These are phyloP conservation scores for Kernera saxatilis DNA, from an alignment of 345 rosid genomes.

Conservation along the genomic window DNA sequence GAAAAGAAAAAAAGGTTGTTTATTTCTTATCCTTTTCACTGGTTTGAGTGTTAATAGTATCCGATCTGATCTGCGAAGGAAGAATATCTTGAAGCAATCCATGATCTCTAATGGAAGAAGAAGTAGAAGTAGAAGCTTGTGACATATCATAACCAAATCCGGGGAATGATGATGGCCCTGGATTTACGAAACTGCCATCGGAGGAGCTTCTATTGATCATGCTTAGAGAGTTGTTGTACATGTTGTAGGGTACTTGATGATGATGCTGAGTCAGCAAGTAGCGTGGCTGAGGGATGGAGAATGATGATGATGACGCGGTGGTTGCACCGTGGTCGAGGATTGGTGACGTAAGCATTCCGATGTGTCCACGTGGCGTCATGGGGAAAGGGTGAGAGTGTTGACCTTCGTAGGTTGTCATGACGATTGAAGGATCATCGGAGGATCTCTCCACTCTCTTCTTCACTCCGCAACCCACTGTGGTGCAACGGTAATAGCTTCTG, in stretches of 20 bases:
- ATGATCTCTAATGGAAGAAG: constrained; percentile 42
- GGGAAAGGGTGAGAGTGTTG: constrained; percentile 82
- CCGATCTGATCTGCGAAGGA: constrained; percentile 58
- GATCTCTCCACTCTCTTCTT: constrained; percentile 99
- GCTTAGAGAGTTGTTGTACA: constrained; percentile 25
- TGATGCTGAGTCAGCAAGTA: constrained; percentile 35
- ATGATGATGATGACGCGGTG: constrained; percentile 35
- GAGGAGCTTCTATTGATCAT: constrained; percentile 17
- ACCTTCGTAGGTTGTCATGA: constrained; percentile 96
- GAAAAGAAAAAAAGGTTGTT: not conserved
- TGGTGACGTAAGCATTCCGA: constrained; percentile 38
- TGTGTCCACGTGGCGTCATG: constrained; percentile 58
- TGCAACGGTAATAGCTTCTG: constrained; percentile 99
- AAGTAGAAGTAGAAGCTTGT: constrained; percentile 25
- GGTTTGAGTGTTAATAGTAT: constrained; percentile 1
- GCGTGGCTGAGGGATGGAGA: constrained; percentile 43
- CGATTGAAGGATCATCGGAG: constrained; percentile 65
- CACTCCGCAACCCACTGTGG: constrained; percentile 84
- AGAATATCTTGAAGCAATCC: constrained; percentile 95
- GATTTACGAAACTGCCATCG: constrained; percentile 3
- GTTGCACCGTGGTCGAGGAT: constrained; percentile 30
- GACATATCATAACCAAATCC: constrained; percentile 26
- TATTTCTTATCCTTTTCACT: constrained; percentile 20
- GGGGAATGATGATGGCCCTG: constrained; percentile 25
- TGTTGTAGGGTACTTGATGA: constrained; percentile 31